phyloP scores from a whole-genome alignment of 2,329 filamentous ascomycete genomes.

The Trichoderma simmonsii region DNA sequence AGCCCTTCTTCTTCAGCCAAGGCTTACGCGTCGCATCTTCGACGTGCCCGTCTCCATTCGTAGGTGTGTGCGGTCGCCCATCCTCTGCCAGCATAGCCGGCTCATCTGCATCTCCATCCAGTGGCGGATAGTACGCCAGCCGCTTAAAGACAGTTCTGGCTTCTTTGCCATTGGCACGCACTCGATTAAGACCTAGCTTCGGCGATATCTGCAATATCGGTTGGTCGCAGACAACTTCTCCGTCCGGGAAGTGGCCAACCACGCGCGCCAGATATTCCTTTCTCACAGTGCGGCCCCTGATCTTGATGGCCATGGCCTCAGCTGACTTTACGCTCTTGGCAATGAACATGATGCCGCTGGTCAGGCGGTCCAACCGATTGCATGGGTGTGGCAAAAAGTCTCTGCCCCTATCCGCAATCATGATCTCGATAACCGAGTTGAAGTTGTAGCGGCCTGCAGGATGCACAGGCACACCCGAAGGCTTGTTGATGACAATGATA shows the following conservation, averaged over 20 bases:
- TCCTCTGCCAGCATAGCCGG: neutral
- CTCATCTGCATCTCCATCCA: slow-evolving; percentile 21
- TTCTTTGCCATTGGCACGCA: slow-evolving; percentile 88
- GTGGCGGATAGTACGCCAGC: slow-evolving; percentile 81
- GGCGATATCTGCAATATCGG: slow-evolving; percentile 92
- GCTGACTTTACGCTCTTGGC: slow-evolving; percentile 82
- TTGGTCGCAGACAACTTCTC: slow-evolving; percentile 87
- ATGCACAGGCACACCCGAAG: slow-evolving; percentile 90
- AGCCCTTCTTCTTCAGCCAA: slow-evolving; percentile 64
- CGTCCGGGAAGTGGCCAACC: slow-evolving; percentile 85
- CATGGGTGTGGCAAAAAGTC: slow-evolving; percentile 65
- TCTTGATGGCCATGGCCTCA: slow-evolving; percentile 71
- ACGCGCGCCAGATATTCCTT: slow-evolving; percentile 96
- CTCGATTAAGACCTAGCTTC: slow-evolving; percentile 88
- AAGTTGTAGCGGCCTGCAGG: slow-evolving; percentile 93
- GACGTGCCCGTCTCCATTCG: slow-evolving; percentile 20
- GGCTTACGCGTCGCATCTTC: slow-evolving; percentile 31
- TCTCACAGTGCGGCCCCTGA: slow-evolving; percentile 75
- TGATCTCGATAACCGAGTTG: slow-evolving; percentile 91
- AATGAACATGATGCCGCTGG: slow-evolving; percentile 97
- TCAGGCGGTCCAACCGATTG: slow-evolving; percentile 90
- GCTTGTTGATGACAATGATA: slow-evolving; percentile 96
- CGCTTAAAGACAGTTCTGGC: slow-evolving; percentile 89
- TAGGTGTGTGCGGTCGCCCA: slow-evolving; percentile 28
- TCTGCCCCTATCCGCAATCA: slow-evolving; percentile 68